These are phyloP conservation scores for Mycocentrospora acerina DNA, from an alignment of 2,329 filamentous ascomycete genomes.

Conservation along the genomic window DNA sequence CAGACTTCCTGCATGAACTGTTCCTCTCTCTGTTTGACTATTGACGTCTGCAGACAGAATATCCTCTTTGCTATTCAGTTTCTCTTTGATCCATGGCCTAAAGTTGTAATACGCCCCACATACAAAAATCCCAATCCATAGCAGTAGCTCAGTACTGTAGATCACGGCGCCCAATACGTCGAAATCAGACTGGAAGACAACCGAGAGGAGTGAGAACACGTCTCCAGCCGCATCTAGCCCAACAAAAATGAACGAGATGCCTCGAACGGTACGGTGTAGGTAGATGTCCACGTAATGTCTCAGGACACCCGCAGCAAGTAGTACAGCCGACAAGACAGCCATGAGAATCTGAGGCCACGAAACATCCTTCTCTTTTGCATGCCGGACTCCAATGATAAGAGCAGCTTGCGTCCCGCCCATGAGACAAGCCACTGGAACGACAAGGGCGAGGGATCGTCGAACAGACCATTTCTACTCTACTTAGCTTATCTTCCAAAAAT, in stretches of 20 bases:
- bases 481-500: not conserved
- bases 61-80: constrained; percentile 13
- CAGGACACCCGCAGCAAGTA: constrained; percentile 67
- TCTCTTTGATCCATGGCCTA: constrained; percentile 56
- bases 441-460: constrained; percentile 50
- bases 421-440: constrained; percentile 54
- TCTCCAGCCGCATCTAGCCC: constrained; percentile 70
- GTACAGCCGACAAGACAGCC: constrained; percentile 63
- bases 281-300: constrained; percentile 72
- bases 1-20: constrained; percentile 1
- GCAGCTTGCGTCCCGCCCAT: constrained; percentile 63
- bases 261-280: constrained; percentile 64
- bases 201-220: constrained; percentile 64
- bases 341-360: constrained; percentile 67
- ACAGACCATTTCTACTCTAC: constrained; percentile 54
- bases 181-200: constrained; percentile 61
- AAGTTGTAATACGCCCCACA: constrained; percentile 68
- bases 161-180: constrained; percentile 66
- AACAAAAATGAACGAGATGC: constrained; percentile 73
- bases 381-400: constrained; percentile 59
- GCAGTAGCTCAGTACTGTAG: constrained; percentile 64
- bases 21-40: not conserved
- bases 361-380: constrained; percentile 46
- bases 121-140: constrained; percentile 69
- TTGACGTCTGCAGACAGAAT: constrained; percentile 1